phyloP scores from a whole-genome alignment of 768 basidiomycete genomes.

The Hysterangium stoloniferum region DNA sequence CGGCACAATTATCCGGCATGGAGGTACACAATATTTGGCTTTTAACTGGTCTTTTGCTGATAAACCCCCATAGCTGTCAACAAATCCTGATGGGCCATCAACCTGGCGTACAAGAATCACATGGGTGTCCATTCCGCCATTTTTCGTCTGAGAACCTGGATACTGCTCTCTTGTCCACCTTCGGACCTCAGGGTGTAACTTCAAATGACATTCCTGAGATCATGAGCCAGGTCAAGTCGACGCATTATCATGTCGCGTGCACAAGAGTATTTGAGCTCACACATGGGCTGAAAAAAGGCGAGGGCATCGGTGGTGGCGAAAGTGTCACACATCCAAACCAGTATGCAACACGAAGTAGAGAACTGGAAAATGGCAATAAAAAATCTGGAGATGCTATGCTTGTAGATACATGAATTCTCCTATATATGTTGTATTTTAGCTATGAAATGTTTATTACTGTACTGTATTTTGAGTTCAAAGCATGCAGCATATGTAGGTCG shows the following conservation, averaged over 20 bases:
- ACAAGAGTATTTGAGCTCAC: constrained; percentile 96
- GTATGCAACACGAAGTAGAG: constrained; percentile 68
- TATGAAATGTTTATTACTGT: background rate
- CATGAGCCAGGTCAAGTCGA: constrained; percentile 64
- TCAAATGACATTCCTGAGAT: constrained; percentile 75
- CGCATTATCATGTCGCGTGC: constrained; percentile 92
- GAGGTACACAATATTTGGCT: constrained; percentile 39
- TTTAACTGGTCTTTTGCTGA: constrained; percentile 3
- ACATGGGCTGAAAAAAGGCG: constrained; percentile 85
- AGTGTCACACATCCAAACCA: constrained; percentile 93
- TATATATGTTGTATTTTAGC: background rate
- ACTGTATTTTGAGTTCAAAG: background rate
- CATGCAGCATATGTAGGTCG: background rate
- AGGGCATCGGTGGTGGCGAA: constrained; percentile 80
- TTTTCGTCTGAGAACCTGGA: constrained; percentile 79
- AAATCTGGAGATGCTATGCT: constrained; percentile 40
- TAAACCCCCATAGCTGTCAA: constrained; percentile 58
- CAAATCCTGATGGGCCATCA: constrained; percentile 68
- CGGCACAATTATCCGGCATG: constrained; percentile 91
- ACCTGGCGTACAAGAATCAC: constrained; percentile 60
- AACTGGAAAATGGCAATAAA: constrained; percentile 44
- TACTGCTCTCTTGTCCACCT: constrained; percentile 61
- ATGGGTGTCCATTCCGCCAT: constrained; percentile 92
- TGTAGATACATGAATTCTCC: constrained; percentile 22
- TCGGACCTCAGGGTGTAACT: constrained; percentile 57